phyloP scores from a whole-genome alignment of 2,329 filamentous ascomycete species.

The Arachnomyces sp. region DNA sequence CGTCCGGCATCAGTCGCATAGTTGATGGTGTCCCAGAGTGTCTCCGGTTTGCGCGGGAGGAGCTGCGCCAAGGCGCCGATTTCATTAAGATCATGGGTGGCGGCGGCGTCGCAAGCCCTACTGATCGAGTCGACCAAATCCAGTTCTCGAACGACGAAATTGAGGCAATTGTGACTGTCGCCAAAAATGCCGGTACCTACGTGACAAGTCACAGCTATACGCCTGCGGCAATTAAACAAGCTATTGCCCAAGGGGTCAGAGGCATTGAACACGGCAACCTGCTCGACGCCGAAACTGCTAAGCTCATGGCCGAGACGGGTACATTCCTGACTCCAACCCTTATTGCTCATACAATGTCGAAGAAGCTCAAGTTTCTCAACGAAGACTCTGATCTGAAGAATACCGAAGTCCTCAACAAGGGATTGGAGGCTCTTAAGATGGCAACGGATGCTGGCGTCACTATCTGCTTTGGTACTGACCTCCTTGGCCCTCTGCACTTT shows the following conservation, averaged over 20 bases:
- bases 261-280: conserved; percentile 51
- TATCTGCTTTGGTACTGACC: conserved; percentile 51
- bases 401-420: conserved; percentile 40
- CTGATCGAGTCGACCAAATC: conserved; percentile 46
- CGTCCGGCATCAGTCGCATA: conserved; percentile 37
- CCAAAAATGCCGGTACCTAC: conserved; percentile 43
- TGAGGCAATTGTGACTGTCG: conserved; percentile 45
- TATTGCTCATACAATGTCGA: conserved; percentile 38
- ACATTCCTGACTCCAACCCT: conserved; percentile 50
- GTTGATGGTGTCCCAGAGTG: conserved; percentile 51
- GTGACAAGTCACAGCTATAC: conserved; percentile 56
- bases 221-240: conserved; percentile 46
- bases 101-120: conserved; percentile 51
- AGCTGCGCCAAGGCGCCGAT: conserved; percentile 50
- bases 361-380: conserved; percentile 33
- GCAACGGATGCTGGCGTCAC: conserved; percentile 47
- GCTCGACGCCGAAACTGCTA: conserved; percentile 37
- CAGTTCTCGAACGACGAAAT: conserved; percentile 55
- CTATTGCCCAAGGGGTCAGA: conserved; percentile 47
- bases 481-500: conserved; percentile 43
- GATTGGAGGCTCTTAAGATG: conserved; percentile 42
- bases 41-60: conserved; percentile 45
- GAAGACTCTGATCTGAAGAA: conserved; percentile 45
- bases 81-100: conserved; percentile 57
- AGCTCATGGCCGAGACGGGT: conserved; percentile 43